Conservation (phyloP, 2,329 filamentous ascomycete genomes). For the Sporothrix pseudoabietina region DNA sequence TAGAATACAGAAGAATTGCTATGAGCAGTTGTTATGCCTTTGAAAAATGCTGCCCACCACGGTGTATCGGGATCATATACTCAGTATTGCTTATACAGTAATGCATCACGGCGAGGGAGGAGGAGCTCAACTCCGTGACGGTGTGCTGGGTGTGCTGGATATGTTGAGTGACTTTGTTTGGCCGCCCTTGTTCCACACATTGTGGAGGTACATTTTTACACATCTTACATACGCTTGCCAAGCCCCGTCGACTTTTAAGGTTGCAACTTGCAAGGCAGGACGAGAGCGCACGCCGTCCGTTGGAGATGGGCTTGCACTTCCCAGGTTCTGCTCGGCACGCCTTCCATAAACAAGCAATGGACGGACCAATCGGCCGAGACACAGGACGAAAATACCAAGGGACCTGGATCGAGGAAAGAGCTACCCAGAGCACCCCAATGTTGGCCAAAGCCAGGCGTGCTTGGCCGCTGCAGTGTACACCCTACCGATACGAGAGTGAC, state of each 20-base stretch:
- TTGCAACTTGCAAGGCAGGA: neutral
- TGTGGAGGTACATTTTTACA: neutral
- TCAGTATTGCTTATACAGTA: too few relatives aligned
- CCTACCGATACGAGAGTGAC: conserved; percentile 1
- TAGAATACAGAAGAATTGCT: neutral
- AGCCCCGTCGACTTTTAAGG: neutral
- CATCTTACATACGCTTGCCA: neutral
- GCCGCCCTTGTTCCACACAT: neutral
- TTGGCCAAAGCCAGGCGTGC: neutral
- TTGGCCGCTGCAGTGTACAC: neutral
- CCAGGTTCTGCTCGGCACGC: neutral
- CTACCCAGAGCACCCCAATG: neutral
- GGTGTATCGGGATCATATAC: neutral
- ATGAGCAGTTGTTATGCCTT: neutral
- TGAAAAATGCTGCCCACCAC: neutral
- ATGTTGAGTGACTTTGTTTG: neutral
- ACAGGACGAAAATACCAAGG: neutral
- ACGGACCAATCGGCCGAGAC: neutral
- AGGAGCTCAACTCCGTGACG: neutral
- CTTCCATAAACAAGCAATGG: neutral
- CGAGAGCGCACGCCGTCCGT: neutral
- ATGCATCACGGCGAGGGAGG: neutral
- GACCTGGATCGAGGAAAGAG: neutral
- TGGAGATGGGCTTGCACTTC: neutral
- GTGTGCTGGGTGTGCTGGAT: neutral